phyloP scores from a whole-genome alignment of 1,284 basidiomycete species.

The Cryptococcus hybrid region DNA sequence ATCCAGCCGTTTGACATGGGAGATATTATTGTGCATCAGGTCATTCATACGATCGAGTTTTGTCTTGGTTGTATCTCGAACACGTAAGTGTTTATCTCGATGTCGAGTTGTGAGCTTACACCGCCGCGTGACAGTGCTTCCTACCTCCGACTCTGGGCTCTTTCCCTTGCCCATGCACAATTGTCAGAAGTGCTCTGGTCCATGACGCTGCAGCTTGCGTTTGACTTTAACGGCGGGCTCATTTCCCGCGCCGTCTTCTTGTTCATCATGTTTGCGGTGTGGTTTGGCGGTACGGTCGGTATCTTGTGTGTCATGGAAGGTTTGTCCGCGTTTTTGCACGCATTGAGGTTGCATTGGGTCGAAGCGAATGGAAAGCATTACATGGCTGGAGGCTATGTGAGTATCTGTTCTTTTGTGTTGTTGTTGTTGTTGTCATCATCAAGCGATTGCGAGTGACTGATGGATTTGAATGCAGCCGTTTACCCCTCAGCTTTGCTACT shows the following conservation, averaged over 20 bases:
- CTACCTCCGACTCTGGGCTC: constrained; percentile 97
- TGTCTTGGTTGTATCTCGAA: constrained; percentile 98
- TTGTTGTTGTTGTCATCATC: not conserved
- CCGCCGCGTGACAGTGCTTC: constrained; percentile 60
- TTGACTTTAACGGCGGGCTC: constrained; percentile 54
- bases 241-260: constrained; percentile 54
- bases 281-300: constrained; percentile 75
- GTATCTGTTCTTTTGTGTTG: constrained; percentile 1
- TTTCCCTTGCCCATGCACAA: constrained; percentile 97
- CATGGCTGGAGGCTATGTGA: constrained; percentile 72
- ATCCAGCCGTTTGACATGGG: constrained; percentile 73
- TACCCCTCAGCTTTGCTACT: constrained; percentile 46
- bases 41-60: constrained; percentile 99
- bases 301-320: constrained; percentile 95
- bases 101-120: constrained; percentile 2
- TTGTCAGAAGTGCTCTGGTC: constrained; percentile 90
- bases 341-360: constrained; percentile 94
- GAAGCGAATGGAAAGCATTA: constrained; percentile 97
- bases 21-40: constrained; percentile 93
- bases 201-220: constrained; percentile 70
- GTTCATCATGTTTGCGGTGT: constrained; percentile 67
- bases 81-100: constrained; percentile 54
- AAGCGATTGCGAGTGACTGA: not conserved
- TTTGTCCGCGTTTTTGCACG: constrained; percentile 91
- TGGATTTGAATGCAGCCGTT: too few relatives aligned